Evolutionary conservation across 2,329 filamentous ascomycete genomes (phyloP), one percentile per base, ranked within the genome.

Genomic region (Dactylonectria macrodidyma): DNA sequence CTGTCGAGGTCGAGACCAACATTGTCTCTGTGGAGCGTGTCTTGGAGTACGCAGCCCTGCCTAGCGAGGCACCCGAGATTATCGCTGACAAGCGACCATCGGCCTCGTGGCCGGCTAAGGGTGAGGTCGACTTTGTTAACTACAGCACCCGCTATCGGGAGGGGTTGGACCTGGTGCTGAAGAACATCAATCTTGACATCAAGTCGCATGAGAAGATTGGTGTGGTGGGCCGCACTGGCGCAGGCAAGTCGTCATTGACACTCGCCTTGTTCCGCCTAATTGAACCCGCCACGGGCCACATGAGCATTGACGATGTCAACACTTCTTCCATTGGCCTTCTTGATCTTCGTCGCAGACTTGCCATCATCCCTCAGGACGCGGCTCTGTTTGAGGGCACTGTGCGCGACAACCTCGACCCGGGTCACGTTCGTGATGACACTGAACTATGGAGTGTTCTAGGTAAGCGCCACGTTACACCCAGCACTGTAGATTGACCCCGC

Each of bases 1-100:
- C 95, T 0, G 96, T 99, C 38, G 97, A 99, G 82, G 96, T 99
- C n/a, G 97, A 99, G 86, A 98, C 95, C n/a, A 99, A 99, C 82
- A 99, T 99, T 77, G 95, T 99, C 52, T 97, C 95, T 10, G 96
- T 99, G 44, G 96, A 99, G 87, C 93, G 96, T 78, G 95, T 99
- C 55, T 90, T 99, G 57, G 97, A 99, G 82, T 99, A 99, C 83
- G 94, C 95, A 65, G 88, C 89, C 58, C 88, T 99, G 70, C 95
- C 95, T 30, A 96, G 93, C 80, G 96, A 99, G 84, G 95, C 96
- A 58, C 94, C 95, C 8, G 96, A 99, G 80, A 94, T 98, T 72
- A 93, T 98, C 75, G 92, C 93, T 77, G 92, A 94, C 81, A 92
- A 93, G 79, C 88, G 95, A 56, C 95, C 96, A 47, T 91, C 94